Evolutionary conservation across 768 basidiomycete species (phyloP).

Genomic region (Lentinula lateritia): DNA sequence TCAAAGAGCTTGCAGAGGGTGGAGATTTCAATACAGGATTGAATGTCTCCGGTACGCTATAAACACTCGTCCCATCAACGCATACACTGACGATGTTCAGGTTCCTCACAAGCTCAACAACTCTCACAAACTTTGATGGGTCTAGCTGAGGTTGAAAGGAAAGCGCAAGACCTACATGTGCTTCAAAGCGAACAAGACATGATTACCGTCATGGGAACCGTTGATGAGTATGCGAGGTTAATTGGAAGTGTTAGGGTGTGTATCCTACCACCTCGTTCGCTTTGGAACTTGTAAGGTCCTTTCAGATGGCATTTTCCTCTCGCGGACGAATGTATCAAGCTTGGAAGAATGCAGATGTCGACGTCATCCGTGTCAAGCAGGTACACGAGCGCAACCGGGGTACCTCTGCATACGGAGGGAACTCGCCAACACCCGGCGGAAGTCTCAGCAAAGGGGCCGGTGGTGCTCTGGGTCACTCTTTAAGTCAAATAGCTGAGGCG

Average conservation of each 20-base stretch:
- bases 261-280: background rate
- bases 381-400: slow-evolving; percentile 73
- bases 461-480: slow-evolving; percentile 49
- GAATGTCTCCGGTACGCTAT: slow-evolving; percentile 24
- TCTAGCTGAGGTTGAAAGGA: slow-evolving; percentile 70
- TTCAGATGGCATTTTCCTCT: slow-evolving; percentile 80
- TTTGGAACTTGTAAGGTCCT: background rate
- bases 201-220: slow-evolving; percentile 73
- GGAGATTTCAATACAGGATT: slow-evolving; percentile 2
- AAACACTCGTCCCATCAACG: slow-evolving; percentile 24
- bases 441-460: slow-evolving; percentile 1
- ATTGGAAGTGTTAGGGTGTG: slow-evolving; percentile 78
- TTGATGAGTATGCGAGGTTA: slow-evolving; percentile 91
- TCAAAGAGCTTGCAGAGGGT: slow-evolving; percentile 52
- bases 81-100: background rate
- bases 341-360: slow-evolving; percentile 79
- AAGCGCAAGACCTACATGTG: slow-evolving; percentile 68
- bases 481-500: slow-evolving; percentile 79
- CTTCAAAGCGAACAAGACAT: slow-evolving; percentile 81
- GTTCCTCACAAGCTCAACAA: slow-evolving; percentile 25
- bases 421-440: slow-evolving; percentile 48
- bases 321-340: slow-evolving; percentile 77
- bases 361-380: slow-evolving; percentile 66
- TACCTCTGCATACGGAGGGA: slow-evolving; percentile 57
- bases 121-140: slow-evolving; percentile 65